These are phyloP conservation scores for Rhododendron williamsianum DNA, from an alignment of 148 eudicot species.

Conservation along the genomic window DNA sequence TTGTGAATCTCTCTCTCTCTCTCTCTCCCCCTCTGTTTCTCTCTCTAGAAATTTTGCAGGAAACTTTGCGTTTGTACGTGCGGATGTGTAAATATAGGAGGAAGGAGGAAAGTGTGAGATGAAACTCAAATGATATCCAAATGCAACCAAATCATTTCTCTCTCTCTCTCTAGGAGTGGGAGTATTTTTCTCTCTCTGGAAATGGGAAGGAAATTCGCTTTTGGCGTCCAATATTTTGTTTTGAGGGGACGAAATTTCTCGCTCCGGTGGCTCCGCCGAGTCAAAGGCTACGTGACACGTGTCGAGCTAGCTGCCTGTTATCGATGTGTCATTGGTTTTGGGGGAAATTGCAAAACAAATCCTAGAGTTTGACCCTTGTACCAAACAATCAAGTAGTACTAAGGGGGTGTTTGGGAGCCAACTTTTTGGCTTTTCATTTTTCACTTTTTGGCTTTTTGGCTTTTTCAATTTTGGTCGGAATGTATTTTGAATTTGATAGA, in stretches of 20 bases:
- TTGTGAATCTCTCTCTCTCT: background rate
- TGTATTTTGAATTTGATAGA: too few species aligned
- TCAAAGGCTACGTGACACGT: constrained; percentile 33
- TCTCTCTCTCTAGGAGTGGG: background rate
- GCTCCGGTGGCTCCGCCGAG: constrained; percentile 36
- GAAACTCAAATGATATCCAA: constrained; percentile 35
- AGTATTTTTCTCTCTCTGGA: background rate
- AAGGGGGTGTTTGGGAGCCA: too few species aligned
- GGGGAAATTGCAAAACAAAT: background rate
- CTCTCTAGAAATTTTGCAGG: constrained; percentile 13
- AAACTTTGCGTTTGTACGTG: background rate
- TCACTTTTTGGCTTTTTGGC: too few species aligned
- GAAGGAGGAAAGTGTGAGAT: constrained; percentile 13
- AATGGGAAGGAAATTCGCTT: background rate
- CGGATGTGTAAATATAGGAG: background rate
- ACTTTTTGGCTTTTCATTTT: too few species aligned
- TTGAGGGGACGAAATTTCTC: constrained; percentile 17
- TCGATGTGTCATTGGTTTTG: background rate
- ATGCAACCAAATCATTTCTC: constrained; percentile 10
- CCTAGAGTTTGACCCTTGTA: background rate
- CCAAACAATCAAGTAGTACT: too few species aligned
- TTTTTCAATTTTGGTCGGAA: too few species aligned
- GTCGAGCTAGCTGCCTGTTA: constrained; percentile 3
- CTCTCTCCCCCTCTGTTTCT: background rate
- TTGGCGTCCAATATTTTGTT: background rate